Evolutionary conservation across 257 asterid species (phyloP).

Genomic region (Euphrasia confusa): DNA sequence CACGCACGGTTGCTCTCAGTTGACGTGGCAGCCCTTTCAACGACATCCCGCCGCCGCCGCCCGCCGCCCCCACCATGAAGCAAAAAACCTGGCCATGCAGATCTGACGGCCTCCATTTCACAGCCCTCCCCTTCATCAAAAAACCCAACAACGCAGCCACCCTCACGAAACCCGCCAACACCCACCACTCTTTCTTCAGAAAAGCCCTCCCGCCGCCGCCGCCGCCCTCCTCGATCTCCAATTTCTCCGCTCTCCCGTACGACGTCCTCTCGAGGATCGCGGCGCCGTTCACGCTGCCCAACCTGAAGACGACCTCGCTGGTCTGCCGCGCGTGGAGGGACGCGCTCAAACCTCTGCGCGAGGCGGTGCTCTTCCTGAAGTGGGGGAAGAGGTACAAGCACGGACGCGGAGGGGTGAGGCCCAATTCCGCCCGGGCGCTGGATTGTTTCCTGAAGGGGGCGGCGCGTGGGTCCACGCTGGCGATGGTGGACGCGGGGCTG

Average conservation of each 20-base stretch:
- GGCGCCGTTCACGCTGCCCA: slow-evolving; percentile 48
- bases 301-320: slow-evolving; percentile 65
- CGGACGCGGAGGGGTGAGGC: slow-evolving; percentile 67
- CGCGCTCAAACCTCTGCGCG: slow-evolving; percentile 80
- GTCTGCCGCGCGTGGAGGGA: slow-evolving; percentile 85
- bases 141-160: slow-evolving; percentile 24
- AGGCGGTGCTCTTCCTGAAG: slow-evolving; percentile 60
- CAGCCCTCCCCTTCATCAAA: slow-evolving; percentile 36
- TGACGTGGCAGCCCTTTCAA: neutral
- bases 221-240: slow-evolving; percentile 22
- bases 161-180: slow-evolving; percentile 22
- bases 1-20: neutral
- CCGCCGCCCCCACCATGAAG: slow-evolving; percentile 30
- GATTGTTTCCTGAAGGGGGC: slow-evolving; percentile 73
- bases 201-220: slow-evolving; percentile 5
- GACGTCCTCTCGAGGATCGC: slow-evolving; percentile 63
- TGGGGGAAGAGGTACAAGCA: slow-evolving; percentile 86
- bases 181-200: slow-evolving; percentile 24
- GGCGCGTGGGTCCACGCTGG: slow-evolving; percentile 86
- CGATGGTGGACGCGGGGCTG: slow-evolving; percentile 92
- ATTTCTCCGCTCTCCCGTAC: slow-evolving; percentile 65
- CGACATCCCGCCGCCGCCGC: slow-evolving; percentile 15
- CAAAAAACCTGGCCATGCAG: slow-evolving; percentile 60
- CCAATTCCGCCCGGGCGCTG: slow-evolving; percentile 52
- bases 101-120: slow-evolving; percentile 42